These are phyloP conservation scores for Thelonectria olida DNA, from an alignment of 2,329 filamentous ascomycete species.

Conservation along the genomic window DNA sequence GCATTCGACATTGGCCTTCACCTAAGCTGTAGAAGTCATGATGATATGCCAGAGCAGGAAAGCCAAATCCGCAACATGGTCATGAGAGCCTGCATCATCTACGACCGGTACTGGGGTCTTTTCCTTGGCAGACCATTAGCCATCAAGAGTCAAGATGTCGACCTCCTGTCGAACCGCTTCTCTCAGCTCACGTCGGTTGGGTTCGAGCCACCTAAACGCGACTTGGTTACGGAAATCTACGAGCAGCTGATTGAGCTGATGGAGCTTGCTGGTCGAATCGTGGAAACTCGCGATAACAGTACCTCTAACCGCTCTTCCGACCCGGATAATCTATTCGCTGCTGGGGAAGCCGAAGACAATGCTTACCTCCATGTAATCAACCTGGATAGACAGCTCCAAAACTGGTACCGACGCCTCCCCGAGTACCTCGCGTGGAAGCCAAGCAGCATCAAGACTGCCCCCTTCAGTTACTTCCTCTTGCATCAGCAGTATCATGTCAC, in stretches of 20 bases:
- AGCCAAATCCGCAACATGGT: conserved; percentile 59
- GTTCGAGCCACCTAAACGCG: conserved; percentile 26
- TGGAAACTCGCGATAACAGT: conserved; percentile 53
- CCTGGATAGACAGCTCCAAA: conserved; percentile 62
- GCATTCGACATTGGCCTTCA: conserved; percentile 60
- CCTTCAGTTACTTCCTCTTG: conserved; percentile 61
- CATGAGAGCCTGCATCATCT: conserved; percentile 61
- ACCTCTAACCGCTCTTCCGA: conserved; percentile 45
- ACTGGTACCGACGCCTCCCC: conserved; percentile 62
- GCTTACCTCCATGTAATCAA: conserved; percentile 60
- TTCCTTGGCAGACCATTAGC: conserved; percentile 62
- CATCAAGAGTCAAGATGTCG: conserved; percentile 62
- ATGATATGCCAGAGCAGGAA: conserved; percentile 56
- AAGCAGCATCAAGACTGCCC: conserved; percentile 59
- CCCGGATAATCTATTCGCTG: conserved; percentile 41
- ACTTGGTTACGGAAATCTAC: conserved; percentile 51
- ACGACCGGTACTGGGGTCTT: conserved; percentile 65
- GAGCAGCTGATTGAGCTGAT: conserved; percentile 64
- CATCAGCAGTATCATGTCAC: conserved; percentile 65
- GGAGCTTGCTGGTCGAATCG: conserved; percentile 62
- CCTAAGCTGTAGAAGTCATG: conserved; percentile 52
- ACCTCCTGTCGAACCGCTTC: conserved; percentile 56
- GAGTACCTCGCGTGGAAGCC: conserved; percentile 59
- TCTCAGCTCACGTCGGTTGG: conserved; percentile 51
- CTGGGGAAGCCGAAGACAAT: conserved; percentile 51